These are phyloP conservation scores for Aspergillus biplanus DNA, from an alignment of 495 filamentous ascomycete species.

Conservation along the genomic window DNA sequence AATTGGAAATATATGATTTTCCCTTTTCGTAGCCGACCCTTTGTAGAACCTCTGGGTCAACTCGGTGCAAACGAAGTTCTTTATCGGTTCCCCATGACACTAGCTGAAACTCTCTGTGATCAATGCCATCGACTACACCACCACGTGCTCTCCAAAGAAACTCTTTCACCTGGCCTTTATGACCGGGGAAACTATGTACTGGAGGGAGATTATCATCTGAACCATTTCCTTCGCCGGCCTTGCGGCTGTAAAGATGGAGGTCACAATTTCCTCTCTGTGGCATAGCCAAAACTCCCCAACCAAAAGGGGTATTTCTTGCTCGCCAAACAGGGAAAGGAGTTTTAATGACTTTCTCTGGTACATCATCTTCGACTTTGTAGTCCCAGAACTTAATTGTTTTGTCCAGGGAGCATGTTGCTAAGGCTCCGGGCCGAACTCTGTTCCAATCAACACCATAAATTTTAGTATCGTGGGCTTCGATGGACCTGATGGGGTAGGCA, in stretches of 20 bases:
- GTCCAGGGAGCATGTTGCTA: conserved; percentile 89
- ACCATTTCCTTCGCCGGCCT: conserved; percentile 48
- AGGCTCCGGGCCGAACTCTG: conserved; percentile 65
- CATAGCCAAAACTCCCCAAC: conserved; percentile 86
- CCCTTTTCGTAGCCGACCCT: conserved; percentile 80
- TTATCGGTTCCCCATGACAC: conserved; percentile 92
- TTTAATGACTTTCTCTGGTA: conserved; percentile 72
- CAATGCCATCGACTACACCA: conserved; percentile 67
- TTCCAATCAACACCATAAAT: conserved; percentile 98
- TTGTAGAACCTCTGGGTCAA: conserved; percentile 64
- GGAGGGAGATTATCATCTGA: conserved; percentile 54
- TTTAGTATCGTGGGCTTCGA: conserved; percentile 90
- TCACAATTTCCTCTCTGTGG: conserved; percentile 84
- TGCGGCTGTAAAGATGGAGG: conserved; percentile 84
- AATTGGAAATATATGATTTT: conserved; percentile 61
- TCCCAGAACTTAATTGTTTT: conserved; percentile 96
- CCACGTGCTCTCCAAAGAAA: conserved; percentile 91
- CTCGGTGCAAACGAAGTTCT: conserved; percentile 76
- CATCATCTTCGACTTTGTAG: conserved; percentile 63
- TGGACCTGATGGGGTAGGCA: conserved; percentile 76
- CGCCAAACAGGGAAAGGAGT: conserved; percentile 91
- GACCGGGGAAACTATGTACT: conserved; percentile 76
- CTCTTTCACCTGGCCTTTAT: conserved; percentile 87
- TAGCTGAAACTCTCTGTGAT: conserved; percentile 89
- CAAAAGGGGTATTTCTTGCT: conserved; percentile 92